A percentile compares a stretch with the other conserved stretches of the same genome.
Evolutionary conservation across 441 rosid species (phyloP).

Genomic region (Gossypium lobatum): DNA sequence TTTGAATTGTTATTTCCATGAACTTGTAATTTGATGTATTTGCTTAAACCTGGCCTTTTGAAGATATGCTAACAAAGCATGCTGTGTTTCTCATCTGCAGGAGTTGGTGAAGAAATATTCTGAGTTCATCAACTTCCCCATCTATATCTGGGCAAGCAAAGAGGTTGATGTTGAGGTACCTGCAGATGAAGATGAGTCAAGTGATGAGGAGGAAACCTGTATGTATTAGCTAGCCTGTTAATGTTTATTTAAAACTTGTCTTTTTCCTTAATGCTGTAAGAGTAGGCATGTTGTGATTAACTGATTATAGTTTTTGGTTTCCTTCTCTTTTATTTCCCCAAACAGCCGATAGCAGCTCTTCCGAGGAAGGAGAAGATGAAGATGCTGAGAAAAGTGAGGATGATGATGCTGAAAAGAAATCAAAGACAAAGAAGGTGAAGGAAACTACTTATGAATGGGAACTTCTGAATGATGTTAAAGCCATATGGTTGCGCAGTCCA

Average conservation of each 20-base stretch:
- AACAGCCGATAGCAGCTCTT: conserved; percentile 45
- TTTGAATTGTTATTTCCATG: background rate
- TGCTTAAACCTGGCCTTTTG: background rate
- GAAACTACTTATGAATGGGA: background rate
- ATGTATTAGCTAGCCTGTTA: conserved; percentile 10
- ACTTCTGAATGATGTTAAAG: conserved; percentile 86
- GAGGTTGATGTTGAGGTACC: conserved; percentile 89
- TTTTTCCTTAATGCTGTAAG: background rate
- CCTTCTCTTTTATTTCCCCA: background rate
- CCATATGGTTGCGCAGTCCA: conserved; percentile 90
- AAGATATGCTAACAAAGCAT: background rate
- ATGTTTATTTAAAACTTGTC: background rate
- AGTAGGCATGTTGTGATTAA: background rate
- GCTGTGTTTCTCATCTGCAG: conserved; percentile 28
- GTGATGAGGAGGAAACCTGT: conserved; percentile 71
- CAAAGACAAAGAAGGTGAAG: background rate
- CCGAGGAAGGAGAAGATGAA: conserved; percentile 9
- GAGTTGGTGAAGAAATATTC: conserved; percentile 92
- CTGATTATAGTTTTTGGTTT: background rate
- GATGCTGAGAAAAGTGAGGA: background rate
- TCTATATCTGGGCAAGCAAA: conserved; percentile 81
- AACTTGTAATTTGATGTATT: background rate
- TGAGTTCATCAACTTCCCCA: conserved; percentile 94
- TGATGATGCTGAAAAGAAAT: background rate
- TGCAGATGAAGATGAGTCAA: conserved; percentile 71